A percentile compares a stretch with the other conserved stretches of the same genome.
Evolutionary conservation across 129 eudicot species (phyloP).

Genomic region (Deinandra increscens): DNA sequence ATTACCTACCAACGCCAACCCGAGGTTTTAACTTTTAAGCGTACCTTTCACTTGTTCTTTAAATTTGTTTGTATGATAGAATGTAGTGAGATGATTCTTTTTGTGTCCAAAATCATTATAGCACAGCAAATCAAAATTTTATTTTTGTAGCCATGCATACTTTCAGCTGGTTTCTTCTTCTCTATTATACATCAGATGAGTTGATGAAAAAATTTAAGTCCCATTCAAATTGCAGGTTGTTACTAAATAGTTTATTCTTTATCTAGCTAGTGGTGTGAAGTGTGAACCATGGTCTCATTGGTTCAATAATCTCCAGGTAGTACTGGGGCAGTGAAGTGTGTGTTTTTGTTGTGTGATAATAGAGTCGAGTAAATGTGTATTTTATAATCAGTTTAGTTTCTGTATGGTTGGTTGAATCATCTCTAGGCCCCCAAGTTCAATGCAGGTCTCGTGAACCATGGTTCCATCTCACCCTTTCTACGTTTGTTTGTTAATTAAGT

Average conservation of each 20-base stretch:
- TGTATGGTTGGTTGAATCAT: conserved; percentile 23
- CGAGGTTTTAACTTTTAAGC: conserved; percentile 71
- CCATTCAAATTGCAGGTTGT: too few species aligned
- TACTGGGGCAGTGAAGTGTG: conserved; percentile 74
- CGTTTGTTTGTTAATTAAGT: too few species aligned
- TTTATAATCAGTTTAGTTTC: background rate
- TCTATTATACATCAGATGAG: too few species aligned
- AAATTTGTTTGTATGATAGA: conserved; percentile 14
- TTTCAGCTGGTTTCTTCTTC: too few species aligned
- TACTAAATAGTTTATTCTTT: background rate
- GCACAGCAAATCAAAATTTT: conserved; percentile 5
- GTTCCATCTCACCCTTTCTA: background rate
- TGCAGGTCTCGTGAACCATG: conserved; percentile 16
- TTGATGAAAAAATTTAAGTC: too few species aligned
- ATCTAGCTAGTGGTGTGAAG: background rate
- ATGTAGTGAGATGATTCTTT: conserved; percentile 3
- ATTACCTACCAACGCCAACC: conserved; percentile 49
- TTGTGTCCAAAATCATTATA: background rate
- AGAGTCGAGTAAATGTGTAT: conserved; percentile 32
- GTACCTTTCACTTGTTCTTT: background rate
- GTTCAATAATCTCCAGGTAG: conserved; percentile 52
- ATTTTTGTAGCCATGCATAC: background rate
- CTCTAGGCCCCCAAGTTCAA: background rate
- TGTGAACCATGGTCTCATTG: background rate
- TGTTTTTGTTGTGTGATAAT: conserved; percentile 60